phyloP scores from a whole-genome alignment of 768 basidiomycete species.

The Pleurotus giganteus region DNA sequence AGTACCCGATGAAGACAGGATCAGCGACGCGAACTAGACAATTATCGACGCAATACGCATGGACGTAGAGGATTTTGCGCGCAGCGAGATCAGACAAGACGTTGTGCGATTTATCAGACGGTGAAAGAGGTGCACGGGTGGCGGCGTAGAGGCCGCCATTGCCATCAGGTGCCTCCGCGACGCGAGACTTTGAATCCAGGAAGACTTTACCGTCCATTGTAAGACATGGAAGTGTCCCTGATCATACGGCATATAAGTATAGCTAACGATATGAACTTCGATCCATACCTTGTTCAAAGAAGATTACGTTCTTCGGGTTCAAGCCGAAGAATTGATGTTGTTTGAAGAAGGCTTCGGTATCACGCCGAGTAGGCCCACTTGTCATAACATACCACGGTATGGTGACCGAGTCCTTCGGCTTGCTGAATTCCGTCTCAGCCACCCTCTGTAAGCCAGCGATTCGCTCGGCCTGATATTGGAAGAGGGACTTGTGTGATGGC shows the following conservation, averaged over 20 bases:
- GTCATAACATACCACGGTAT: constrained; percentile 99
- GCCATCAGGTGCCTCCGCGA: constrained; percentile 97
- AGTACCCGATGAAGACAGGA: constrained; percentile 94
- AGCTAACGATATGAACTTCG: constrained; percentile 2
- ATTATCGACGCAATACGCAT: constrained; percentile 98
- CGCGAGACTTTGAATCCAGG: constrained; percentile 70
- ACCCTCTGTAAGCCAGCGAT: constrained; percentile 81
- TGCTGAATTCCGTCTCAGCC: constrained; percentile 55
- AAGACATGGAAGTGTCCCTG: constrained; percentile 94
- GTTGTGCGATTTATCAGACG: constrained; percentile 55
- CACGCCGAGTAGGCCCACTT: constrained; percentile 87
- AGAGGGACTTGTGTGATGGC: constrained; percentile 89
- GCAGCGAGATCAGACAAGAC: constrained; percentile 81
- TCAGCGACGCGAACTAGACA: constrained; percentile 97
- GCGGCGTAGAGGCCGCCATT: constrained; percentile 98
- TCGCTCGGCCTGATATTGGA: constrained; percentile 97
- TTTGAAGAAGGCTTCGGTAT: constrained; percentile 84
- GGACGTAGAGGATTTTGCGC: constrained; percentile 83
- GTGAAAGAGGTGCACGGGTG: constrained; percentile 71
- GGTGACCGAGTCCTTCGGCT: constrained; percentile 58
- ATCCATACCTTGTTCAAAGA: constrained; percentile 92
- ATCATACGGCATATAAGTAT: neutral
- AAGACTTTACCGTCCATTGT: constrained; percentile 93
- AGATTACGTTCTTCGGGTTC: constrained; percentile 71
- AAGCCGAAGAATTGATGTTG: constrained; percentile 82